Base-by-base conservation (phyloP, 176 grass and related monocot species). In the Aegilops umbellulata region DNA sequence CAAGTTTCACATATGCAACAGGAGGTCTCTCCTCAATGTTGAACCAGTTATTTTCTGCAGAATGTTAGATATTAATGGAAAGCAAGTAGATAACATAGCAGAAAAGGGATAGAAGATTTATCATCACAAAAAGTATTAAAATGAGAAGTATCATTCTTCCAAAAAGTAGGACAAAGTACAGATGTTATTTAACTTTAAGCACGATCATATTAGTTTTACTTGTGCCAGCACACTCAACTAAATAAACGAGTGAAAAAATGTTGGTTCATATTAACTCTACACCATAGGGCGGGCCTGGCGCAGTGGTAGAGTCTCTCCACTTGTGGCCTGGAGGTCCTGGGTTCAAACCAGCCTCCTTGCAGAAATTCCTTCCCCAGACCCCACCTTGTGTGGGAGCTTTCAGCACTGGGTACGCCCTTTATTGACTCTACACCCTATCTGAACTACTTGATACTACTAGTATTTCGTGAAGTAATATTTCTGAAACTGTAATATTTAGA, bases 41-140 rank as follows among this genome's bases (percentile, higher is more conserved):
- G 65, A 96, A 99, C 92, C 97, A 99, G n/a, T 89, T 65, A 78
- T 96, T 93, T 90, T 90, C 91, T 90, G 76, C 10, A 70, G 63
- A 76, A 80, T 55, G 31, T 25, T 83, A 83, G 11, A 76, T 74
- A 65, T 83, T 34, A 75, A 24, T 11, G 3, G 69, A 73, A 79
- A 49, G 53, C 60, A 84, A 51, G 8, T 65, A 84, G 16, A 79
- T 51, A 80, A 67, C 17, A 83, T 57, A 57, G 13, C 34, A 79
- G 24, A 41, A 77, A 57, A 3, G 27, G 11, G 20, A 27, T 26
- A 65, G 32, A 65, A 90, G 73, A 19, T 66, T 74, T 42, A 71
- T 61, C 20, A 46, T 83, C 42, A 65, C 10, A 87, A 31, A 60
- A 4, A n/a, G 19, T 70, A 78, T 31, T 71, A 24, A 5, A 71